A percentile compares a stretch with the other conserved stretches of the same genome.
Evolutionary conservation across 1,284 basidiomycete genomes (phyloP).

Genomic region (Ganoderma sp.): DNA sequence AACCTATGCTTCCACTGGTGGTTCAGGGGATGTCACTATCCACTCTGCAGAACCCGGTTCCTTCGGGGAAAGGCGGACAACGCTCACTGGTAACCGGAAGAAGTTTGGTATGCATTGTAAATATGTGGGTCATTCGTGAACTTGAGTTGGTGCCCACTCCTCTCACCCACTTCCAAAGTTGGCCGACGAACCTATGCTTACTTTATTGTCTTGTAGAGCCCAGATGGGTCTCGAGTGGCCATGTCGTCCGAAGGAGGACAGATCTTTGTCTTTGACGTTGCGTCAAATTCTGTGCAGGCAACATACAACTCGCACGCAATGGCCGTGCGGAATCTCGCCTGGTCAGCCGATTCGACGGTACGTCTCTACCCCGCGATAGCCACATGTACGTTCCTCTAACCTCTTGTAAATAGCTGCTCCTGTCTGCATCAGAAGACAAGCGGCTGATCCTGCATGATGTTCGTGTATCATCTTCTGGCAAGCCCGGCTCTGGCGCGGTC

Average conservation of each 20-base stretch:
- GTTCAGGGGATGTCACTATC: conserved; percentile 73
- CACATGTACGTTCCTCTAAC: background rate
- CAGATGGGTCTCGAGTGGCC: conserved; percentile 80
- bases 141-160: conserved; percentile 19
- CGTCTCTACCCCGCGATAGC: conserved; percentile 13
- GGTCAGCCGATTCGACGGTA: conserved; percentile 81
- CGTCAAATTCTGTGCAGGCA: conserved; percentile 62
- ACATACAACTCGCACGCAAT: conserved; percentile 87
- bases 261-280: conserved; percentile 80
- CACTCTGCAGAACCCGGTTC: conserved; percentile 64
- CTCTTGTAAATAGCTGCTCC: conserved; percentile 60
- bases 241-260: conserved; percentile 83
- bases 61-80: conserved; percentile 65
- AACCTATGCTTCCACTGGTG: conserved; percentile 81
- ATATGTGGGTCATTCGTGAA: conserved; percentile 61
- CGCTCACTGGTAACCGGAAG: conserved; percentile 69
- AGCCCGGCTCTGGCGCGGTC: conserved; percentile 74
- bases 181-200: conserved; percentile 27
- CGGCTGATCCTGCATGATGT: conserved; percentile 87
- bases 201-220: conserved; percentile 60
- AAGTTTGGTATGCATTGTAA: conserved; percentile 84
- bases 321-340: conserved; percentile 80
- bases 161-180: conserved; percentile 9
- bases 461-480: conserved; percentile 60
- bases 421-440: conserved; percentile 89